Evolutionary conservation across 2,329 filamentous ascomycete species (phyloP).

Genomic region (Orbilia blumenaviensis): DNA sequence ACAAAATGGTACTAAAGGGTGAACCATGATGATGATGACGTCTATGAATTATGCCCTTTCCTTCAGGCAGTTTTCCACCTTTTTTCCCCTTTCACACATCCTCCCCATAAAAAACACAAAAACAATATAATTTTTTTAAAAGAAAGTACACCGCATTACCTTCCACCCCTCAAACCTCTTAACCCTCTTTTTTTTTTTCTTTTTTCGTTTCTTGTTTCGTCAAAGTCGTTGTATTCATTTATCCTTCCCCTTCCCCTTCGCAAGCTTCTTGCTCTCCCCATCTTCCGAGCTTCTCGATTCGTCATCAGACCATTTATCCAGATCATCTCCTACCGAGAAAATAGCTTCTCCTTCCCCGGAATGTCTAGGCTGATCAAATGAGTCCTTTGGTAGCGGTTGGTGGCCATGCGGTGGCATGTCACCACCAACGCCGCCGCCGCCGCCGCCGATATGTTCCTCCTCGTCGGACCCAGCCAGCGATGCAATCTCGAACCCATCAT

Average conservation of each 20-base stretch:
- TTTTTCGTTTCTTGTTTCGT: neutral
- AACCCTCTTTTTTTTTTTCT: neutral
- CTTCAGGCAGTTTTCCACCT: too few relatives aligned
- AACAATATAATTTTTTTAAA: neutral
- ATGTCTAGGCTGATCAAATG: conserved; percentile 46
- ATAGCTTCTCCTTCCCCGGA: conserved; percentile 50
- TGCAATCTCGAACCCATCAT: conserved; percentile 96
- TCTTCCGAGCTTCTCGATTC: conserved; percentile 42
- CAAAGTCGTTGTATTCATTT: neutral
- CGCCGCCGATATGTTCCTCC: conserved; percentile 69
- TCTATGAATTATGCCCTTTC: too few relatives aligned
- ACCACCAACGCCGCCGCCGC: too few relatives aligned
- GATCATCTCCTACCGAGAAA: conserved; percentile 48
- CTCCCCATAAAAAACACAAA: neutral
- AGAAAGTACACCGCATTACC: too few relatives aligned
- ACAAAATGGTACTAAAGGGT: too few relatives aligned
- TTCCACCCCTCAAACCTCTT: too few relatives aligned
- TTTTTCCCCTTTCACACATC: neutral
- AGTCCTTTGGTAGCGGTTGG: conserved; percentile 39
- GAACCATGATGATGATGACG: too few relatives aligned
- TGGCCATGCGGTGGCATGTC: conserved; percentile 54
- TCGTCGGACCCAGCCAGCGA: conserved; percentile 80
- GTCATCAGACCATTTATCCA: conserved; percentile 52
- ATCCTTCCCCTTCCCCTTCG: conserved; percentile 41
- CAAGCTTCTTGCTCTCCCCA: conserved; percentile 35